Conservation (phyloP, 2,329 filamentous ascomycete genomes). For the Malbranchea zuffiana region DNA sequence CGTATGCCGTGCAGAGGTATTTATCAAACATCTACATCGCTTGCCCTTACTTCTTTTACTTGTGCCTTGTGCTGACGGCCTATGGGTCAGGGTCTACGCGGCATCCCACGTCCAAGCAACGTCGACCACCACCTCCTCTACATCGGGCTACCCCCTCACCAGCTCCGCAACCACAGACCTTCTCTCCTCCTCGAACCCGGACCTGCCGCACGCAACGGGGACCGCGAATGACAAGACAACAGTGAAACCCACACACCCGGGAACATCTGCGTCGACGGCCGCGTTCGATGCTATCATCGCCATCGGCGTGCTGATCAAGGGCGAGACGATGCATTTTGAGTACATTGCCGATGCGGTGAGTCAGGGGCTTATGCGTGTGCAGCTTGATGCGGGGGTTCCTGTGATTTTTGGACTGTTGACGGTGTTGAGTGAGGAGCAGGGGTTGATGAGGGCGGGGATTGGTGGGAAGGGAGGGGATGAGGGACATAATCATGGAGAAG, state of each 20-base stretch:
- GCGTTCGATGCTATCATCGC: slow-evolving; percentile 92
- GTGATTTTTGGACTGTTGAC: slow-evolving; percentile 90
- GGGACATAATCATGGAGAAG: slow-evolving; percentile 85
- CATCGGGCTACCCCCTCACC: neutral
- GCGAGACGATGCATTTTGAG: slow-evolving; percentile 98
- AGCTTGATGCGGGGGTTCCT: slow-evolving; percentile 77
- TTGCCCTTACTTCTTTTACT: neutral
- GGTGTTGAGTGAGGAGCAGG: slow-evolving; percentile 79
- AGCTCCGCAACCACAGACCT: slow-evolving; percentile 48
- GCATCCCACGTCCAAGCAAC: slow-evolving; percentile 72
- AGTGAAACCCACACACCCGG: slow-evolving; percentile 13
- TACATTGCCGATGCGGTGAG: slow-evolving; percentile 90
- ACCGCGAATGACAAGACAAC: slow-evolving; percentile 22
- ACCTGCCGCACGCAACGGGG: slow-evolving; percentile 43
- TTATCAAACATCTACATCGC: slow-evolving; percentile 4
- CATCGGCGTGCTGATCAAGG: slow-evolving; percentile 94
- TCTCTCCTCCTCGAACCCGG: slow-evolving; percentile 52
- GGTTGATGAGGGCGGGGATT: slow-evolving; percentile 70
- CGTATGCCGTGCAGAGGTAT: slow-evolving; percentile 77
- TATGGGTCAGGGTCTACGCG: slow-evolving; percentile 55
- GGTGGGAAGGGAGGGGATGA: slow-evolving; percentile 32
- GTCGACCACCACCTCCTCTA: neutral
- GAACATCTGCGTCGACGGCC: slow-evolving; percentile 18
- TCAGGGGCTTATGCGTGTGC: slow-evolving; percentile 87
- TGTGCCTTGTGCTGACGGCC: neutral